Base-by-base conservation (phyloP, 2,329 filamentous ascomycete genomes). In the Blastomyces emzantsi region DNA sequence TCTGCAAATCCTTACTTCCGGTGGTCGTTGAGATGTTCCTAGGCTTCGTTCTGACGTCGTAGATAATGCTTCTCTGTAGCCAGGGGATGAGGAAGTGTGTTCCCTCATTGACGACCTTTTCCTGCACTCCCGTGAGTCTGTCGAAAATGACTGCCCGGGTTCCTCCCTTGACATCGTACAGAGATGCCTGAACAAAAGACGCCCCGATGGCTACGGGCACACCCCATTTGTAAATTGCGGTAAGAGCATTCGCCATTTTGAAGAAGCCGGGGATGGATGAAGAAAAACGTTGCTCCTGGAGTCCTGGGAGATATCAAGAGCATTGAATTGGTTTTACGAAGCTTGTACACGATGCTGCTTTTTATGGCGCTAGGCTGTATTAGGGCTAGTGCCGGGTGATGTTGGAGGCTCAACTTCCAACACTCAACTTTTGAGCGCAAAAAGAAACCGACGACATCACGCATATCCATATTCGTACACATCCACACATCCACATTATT, bases 91-190 rank as follows among this genome's bases (percentile, higher is more conserved):
- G 81, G 78, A 99, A 96, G 78, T 99, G 94, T 63, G 94, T 99
- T 73, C 94, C 94, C 81, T 99, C 94, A 77, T 92, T 96, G 72
- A 94, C 82, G 64, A 99, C 94, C 60, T 84, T 80, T 70, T 99
- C 93, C 82, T 95, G 93, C 69, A 99, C 94, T 80, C 94, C 94
- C 60, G 87, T 84, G 70, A 97, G 69, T 68, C 94, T 85, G 82
- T 99, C 95, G 82, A 99, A 99, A 81, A 99, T 99, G 79, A 99
- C 92, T 66, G 94, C 94, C 73, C 94, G 87, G 67, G 88, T 89
- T 71, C 94, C 94, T 75, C 94, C 94, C 76, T 91, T 92, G 75
- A 99, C 94, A 78, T 99, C 94, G 87, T 97, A 99, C 67, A 99
- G 85, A 64, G 92, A 90, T 68, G 90, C 84, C 77, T 92, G 88